Percentiles rank a stretch among this genome's conserved stretches.
Evolutionary conservation across 257 asterid genomes (phyloP).

Genomic region (Lycium barbarum): DNA sequence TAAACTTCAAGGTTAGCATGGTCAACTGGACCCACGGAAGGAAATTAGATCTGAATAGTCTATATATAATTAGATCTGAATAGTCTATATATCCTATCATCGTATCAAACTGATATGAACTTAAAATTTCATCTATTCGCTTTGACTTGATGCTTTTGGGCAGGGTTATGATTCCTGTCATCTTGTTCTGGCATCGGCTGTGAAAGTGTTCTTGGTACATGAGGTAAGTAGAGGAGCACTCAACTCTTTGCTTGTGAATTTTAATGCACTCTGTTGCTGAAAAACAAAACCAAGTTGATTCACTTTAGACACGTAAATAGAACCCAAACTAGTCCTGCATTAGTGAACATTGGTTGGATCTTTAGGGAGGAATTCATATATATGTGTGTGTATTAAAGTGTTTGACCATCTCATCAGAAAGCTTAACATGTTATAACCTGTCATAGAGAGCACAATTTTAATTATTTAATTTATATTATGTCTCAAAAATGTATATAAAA

Average conservation of each 20-base stretch:
- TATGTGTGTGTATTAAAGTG: neutral
- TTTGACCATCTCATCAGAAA: neutral
- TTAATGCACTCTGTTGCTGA: conserved; percentile 3
- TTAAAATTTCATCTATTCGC: conserved; percentile 31
- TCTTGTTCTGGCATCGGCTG: conserved; percentile 66
- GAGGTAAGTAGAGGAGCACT: conserved; percentile 62
- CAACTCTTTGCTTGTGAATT: conserved; percentile 1
- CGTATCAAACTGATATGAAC: conserved; percentile 22
- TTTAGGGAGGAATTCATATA: conserved; percentile 7
- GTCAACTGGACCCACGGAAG: conserved; percentile 27
- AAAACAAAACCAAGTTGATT: conserved; percentile 11
- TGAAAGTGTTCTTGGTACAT: conserved; percentile 88
- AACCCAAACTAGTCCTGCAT: neutral
- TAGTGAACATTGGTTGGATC: neutral
- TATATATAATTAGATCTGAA: neutral
- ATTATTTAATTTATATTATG: neutral
- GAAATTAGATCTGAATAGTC: conserved; percentile 18
- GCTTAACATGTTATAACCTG: neutral
- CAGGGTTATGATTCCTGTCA: conserved; percentile 76
- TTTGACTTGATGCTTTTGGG: conserved; percentile 38
- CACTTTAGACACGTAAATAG: neutral
- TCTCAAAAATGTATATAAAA: neutral
- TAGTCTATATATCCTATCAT: conserved; percentile 14
- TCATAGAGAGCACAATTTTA: neutral
- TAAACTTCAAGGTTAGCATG: conserved; percentile 70